Conservation (phyloP, 768 basidiomycete genomes). For the Tubosaeta brunneosetosa region DNA sequence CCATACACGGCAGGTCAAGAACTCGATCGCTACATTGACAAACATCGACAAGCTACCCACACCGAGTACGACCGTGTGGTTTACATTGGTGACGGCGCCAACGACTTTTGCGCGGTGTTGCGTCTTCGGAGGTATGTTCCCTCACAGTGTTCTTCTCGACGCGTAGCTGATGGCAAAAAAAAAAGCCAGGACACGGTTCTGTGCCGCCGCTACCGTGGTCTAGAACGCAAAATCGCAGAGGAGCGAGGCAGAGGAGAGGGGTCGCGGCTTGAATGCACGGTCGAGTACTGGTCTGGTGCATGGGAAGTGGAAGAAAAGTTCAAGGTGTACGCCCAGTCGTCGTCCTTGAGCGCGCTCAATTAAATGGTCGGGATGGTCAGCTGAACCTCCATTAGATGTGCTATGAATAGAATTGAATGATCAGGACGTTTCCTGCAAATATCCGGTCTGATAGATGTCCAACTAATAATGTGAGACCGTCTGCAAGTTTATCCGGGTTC, state of each 20-base stretch:
- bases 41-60: constrained; percentile 42
- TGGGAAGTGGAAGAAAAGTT: constrained; percentile 96
- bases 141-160: too few species aligned
- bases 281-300: constrained; percentile 87
- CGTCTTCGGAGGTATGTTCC: constrained; percentile 62
- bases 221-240: constrained; percentile 70
- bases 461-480: too few species aligned
- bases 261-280: constrained; percentile 62
- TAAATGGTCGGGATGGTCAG: background rate
- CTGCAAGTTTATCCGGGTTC: too few species aligned
- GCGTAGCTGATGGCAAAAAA: background rate
- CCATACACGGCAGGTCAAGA: constrained; percentile 65
- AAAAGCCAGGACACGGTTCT: constrained; percentile 76
- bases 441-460: too few species aligned
- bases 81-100: constrained; percentile 91
- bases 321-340: constrained; percentile 11
- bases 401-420: too few species aligned
- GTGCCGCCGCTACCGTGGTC: constrained; percentile 72
- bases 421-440: too few species aligned
- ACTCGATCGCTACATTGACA: constrained; percentile 70
- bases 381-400: background rate
- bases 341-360: constrained; percentile 2
- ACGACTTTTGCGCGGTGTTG: constrained; percentile 93
- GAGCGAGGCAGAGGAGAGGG: constrained; percentile 48
- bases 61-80: constrained; percentile 69